Base-by-base conservation (phyloP, 768 basidiomycete genomes). In the Macrolepiota fuliginosa region DNA sequence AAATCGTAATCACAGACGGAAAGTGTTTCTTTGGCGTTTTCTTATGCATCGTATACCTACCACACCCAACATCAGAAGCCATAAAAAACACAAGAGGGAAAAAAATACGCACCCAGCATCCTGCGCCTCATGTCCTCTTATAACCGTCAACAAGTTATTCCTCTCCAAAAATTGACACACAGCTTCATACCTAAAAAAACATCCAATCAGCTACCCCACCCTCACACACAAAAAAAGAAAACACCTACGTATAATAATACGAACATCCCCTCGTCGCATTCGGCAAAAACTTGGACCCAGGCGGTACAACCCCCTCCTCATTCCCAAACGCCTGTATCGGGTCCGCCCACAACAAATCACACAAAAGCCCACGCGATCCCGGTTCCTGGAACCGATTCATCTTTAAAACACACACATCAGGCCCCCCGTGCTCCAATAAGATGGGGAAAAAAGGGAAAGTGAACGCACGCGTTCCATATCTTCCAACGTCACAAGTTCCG, bases 271-370 rank as follows among this genome's bases (percentile, higher is more conserved):
- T 79, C 1, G 91, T 92, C 58, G 81, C 79, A 64, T 98, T 98
- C 69, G 92, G 90, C 25, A 90, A 76, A 66, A 87, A 92, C 0
- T 78, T 78, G n/a, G 83, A 81, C 1, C 86, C 87, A 1, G 77
- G 77, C 0, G 82, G 76, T 64, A 96, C 25, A n/a, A 7, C 19
- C 58, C 89, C 81, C 4, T 84, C 79, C 71, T 97, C 94, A 68
- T 90, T 83, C 13, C 94, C 96, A 69, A 92, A 99, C 66, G 90
- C 90, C 19, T 84, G 83, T 29, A 96, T 83, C 4, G 97, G 97
- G 72, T 98, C 97, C 0, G 96, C 87, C 97, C 97, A 99, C 5
- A 99, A 82, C 35, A 99, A 77, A 70, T 99, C 97, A 69, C 96
- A 98, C 65, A 98, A 81, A 59, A 97, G 77, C 1, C 97, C 97